Conservation (phyloP, 108 stramenopile genomes). For the Skeletonema costatum region DNA sequence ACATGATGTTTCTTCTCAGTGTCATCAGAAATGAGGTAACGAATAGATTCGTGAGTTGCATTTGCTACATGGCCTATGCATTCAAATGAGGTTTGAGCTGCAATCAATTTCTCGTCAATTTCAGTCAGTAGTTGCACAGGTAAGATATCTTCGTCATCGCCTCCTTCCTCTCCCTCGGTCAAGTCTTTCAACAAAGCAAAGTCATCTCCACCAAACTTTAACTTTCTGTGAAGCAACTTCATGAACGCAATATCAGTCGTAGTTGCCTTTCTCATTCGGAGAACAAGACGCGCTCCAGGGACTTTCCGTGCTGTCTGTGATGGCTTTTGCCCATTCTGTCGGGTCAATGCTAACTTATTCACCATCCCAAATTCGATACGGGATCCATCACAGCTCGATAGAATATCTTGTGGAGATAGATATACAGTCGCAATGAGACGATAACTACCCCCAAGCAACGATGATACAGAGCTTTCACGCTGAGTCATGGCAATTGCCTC, state of each 20-base stretch:
- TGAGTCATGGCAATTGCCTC: constrained; percentile 26
- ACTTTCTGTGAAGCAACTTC: constrained; percentile 4
- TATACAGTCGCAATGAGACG: constrained; percentile 50
- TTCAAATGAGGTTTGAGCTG: constrained; percentile 33
- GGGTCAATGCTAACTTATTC: constrained; percentile 33
- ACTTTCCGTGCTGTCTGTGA: not conserved
- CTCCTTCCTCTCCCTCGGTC: not conserved
- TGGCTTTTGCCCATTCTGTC: not conserved
- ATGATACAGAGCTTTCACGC: not conserved
- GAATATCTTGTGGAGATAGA: constrained; percentile 43
- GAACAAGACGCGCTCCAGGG: constrained; percentile 52
- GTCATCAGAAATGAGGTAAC: constrained; percentile 31
- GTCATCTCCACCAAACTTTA: constrained; percentile 1
- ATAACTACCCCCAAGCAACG: constrained; percentile 15
- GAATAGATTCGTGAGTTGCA: constrained; percentile 24
- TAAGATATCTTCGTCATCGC: not conserved
- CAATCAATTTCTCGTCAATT: constrained; percentile 52
- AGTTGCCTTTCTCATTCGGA: constrained; percentile 64
- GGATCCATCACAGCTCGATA: constrained; percentile 57
- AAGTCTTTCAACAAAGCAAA: not conserved
- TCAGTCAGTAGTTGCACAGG: constrained; percentile 56
- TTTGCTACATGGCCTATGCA: constrained; percentile 39
- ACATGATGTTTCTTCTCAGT: constrained; percentile 27
- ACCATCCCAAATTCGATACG: constrained; percentile 58
- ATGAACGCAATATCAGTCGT: constrained; percentile 55